These are phyloP conservation scores for Fraxinus pennsylvanica DNA, from an alignment of 257 asterid genomes.

Conservation along the genomic window DNA sequence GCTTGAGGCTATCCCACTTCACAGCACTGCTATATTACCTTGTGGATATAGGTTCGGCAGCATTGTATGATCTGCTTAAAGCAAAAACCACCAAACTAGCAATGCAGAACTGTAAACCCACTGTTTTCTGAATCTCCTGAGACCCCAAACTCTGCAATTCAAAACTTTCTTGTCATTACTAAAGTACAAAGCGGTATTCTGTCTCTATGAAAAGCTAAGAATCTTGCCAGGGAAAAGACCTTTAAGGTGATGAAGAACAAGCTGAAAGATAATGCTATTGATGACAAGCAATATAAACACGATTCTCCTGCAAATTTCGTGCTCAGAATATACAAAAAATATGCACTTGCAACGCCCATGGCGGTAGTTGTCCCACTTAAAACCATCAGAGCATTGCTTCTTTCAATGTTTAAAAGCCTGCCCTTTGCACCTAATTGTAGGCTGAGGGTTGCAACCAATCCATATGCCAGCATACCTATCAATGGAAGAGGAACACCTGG, in stretches of 20 bases:
- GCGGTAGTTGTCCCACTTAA: conserved; percentile 74
- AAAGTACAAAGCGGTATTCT: conserved; percentile 11
- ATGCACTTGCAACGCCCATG: conserved; percentile 91
- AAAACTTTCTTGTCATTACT: conserved; percentile 17
- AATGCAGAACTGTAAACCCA: conserved; percentile 65
- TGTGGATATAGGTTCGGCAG: conserved; percentile 46
- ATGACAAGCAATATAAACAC: conserved; percentile 78
- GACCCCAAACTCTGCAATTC: conserved; percentile 58
- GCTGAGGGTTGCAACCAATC: conserved; percentile 68
- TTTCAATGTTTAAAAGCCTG: conserved; percentile 42
- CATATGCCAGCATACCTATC: conserved; percentile 89
- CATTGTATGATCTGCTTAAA: conserved; percentile 63
- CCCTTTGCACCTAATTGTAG: conserved; percentile 53
- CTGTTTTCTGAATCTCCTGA: conserved; percentile 46
- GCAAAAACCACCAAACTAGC: conserved; percentile 70
- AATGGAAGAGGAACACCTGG: conserved; percentile 91
- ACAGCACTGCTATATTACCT: conserved; percentile 44
- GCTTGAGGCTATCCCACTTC: conserved; percentile 16
- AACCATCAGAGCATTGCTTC: conserved; percentile 51
- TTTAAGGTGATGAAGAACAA: conserved; percentile 67
- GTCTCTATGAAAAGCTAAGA: conserved; percentile 15
- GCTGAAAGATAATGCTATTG: conserved; percentile 73
- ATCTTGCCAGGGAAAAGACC: conserved; percentile 44
- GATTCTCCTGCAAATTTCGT: conserved; percentile 73
- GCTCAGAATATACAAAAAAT: conserved; percentile 81